Evolutionary conservation across 2,329 filamentous ascomycete species (phyloP), one percentile per base, ranked within the genome.

Genomic region (Metarhizium anisopliae): DNA sequence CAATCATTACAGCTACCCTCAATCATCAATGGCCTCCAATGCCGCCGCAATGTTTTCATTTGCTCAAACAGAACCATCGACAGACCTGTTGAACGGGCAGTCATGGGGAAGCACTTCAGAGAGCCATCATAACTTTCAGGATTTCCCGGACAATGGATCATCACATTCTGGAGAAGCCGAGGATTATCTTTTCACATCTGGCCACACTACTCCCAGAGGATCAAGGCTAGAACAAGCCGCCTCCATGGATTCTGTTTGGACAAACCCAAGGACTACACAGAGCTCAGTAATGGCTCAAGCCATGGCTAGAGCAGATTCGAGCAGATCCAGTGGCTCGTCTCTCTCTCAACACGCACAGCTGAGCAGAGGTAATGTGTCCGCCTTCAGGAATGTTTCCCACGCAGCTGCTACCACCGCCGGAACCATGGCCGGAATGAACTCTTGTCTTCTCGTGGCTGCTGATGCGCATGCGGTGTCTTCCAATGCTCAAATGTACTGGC

Each of bases 61-160:
- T 71, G 76, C 77, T 77, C 79, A 81, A 67, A 78, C 79, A 77
- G 80, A 77, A 79, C 77, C 78, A 74, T 72, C 77, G 68, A 63
- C 77, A 67, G 79, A 81, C 75, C 75, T 79, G 68, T 73, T 80
- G 58, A 69, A 69, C 64, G 74, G 77, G 73, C 74, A 78, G 67
- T 72, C 77, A 66, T 83, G 80, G 80, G 79, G 77, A 63, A 67
- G 76, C 67, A 71, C 78, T 74, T 72, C 72, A 74, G 80, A 83
- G 77, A 79, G 78, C 66, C 65, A 77, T 79, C 80, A 82, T 77
- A 80, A 79, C 77, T 80, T 81, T 68, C 74, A 73, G 68, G 75
- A 77, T 61, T 78, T 75, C 67, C 70, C 75, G 66, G 76, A 78
- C 64, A 71, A 73, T 66, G 76, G 74, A 73, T 77, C 76, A 60